A percentile compares a stretch with the other conserved stretches of the same genome.
Evolutionary conservation across 169 alveolate genomes (phyloP).

Genomic region (Plasmodium gonderi): DNA sequence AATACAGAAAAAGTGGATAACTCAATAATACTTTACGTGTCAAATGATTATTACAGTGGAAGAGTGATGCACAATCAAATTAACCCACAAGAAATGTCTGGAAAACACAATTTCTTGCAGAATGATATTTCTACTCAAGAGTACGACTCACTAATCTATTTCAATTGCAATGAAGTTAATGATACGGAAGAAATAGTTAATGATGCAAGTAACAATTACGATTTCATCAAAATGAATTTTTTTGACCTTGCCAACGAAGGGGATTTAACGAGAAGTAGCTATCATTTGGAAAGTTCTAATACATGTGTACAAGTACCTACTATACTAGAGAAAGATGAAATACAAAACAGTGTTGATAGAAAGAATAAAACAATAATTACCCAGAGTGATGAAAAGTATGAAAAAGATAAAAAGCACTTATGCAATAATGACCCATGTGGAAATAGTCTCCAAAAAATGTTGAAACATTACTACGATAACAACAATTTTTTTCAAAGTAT

Average conservation of each 20-base stretch:
- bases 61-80: background rate
- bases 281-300: background rate
- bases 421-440: background rate
- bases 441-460: background rate
- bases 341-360: background rate
- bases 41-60: background rate
- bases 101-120: constrained; percentile 31
- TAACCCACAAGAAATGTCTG: background rate
- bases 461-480: constrained; percentile 38
- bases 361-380: background rate
- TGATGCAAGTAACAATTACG: constrained; percentile 1
- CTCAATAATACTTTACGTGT: constrained; percentile 17
- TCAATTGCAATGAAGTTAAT: constrained; percentile 32
- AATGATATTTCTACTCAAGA: constrained; percentile 4
- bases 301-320: background rate
- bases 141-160: constrained; percentile 52
- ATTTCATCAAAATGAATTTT: background rate
- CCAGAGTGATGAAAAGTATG: background rate
- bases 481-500: constrained; percentile 12
- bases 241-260: background rate
- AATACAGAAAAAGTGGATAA: constrained; percentile 17
- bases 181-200: background rate
- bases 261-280: background rate
- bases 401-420: background rate
- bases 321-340: background rate